Evolutionary conservation across 1,139 yeast species (phyloP).

Genomic region (Diutina mesorugosa): DNA sequence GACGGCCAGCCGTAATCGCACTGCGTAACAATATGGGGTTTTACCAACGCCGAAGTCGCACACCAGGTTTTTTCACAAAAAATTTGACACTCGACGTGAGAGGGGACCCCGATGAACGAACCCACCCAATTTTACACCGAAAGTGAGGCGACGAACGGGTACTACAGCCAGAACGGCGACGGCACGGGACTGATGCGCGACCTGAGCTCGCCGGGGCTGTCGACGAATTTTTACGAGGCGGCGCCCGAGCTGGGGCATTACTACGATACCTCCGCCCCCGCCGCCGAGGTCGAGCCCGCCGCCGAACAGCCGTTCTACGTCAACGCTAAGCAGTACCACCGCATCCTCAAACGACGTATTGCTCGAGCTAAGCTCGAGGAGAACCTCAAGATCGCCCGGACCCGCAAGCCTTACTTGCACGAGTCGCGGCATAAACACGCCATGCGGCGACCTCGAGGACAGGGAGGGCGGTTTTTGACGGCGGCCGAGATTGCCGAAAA

Average conservation of each 20-base stretch:
- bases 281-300: conserved; percentile 9
- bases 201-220: not conserved
- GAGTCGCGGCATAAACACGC: conserved; percentile 98
- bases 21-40: not conserved
- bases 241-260: not conserved
- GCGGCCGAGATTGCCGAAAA: conserved; percentile 93
- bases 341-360: conserved; percentile 82
- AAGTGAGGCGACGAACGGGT: conserved; percentile 5
- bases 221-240: not conserved
- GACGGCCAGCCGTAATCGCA: not conserved
- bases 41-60: not conserved
- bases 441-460: conserved; percentile 98
- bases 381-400: conserved; percentile 72
- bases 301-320: conserved; percentile 89
- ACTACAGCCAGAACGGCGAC: not conserved
- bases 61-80: not conserved
- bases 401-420: conserved; percentile 87
- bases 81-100: not conserved
- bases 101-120: not conserved
- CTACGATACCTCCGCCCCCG: not conserved
- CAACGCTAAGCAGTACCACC: conserved; percentile 93
- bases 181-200: not conserved
- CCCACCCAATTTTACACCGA: conserved; percentile 3
- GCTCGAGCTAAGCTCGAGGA: conserved; percentile 94
- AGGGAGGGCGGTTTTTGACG: conserved; percentile 92